phyloP scores from a whole-genome alignment of 352 stramenopile genomes.

The Globisporangium camurandrum region DNA sequence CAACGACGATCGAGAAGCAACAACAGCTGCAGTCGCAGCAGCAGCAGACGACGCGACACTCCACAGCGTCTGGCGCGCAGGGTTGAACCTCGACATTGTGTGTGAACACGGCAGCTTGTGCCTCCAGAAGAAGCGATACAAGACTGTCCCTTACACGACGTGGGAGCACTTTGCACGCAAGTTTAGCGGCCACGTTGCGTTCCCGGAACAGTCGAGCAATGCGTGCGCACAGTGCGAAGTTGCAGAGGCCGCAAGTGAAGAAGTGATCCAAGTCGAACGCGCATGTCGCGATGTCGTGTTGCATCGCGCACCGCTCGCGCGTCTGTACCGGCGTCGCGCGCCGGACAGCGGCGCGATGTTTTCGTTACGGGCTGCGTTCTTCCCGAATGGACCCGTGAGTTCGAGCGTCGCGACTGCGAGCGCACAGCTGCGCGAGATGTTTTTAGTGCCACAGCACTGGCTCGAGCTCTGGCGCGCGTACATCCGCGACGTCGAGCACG shows the following conservation, averaged over 20 bases:
- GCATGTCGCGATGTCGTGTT: slow-evolving; percentile 56
- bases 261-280: slow-evolving; percentile 44
- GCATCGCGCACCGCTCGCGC: slow-evolving; percentile 29
- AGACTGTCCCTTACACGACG: slow-evolving; percentile 30
- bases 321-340: slow-evolving; percentile 42
- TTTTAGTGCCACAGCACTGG: slow-evolving; percentile 53
- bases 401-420: slow-evolving; percentile 1
- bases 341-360: slow-evolving; percentile 22
- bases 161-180: slow-evolving; percentile 64
- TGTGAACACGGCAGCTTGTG: slow-evolving; percentile 59
- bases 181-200: slow-evolving; percentile 35
- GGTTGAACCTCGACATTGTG: slow-evolving; percentile 69
- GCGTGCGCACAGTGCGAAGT: slow-evolving; percentile 46
- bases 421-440: slow-evolving; percentile 26
- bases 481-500: slow-evolving; percentile 58
- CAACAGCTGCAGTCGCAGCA: slow-evolving; percentile 9
- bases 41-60: background rate
- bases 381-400: slow-evolving; percentile 20
- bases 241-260: slow-evolving; percentile 39
- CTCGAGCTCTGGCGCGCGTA: slow-evolving; percentile 58
- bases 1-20: slow-evolving; percentile 6
- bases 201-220: slow-evolving; percentile 19
- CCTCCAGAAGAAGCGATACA: slow-evolving; percentile 65
- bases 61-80: slow-evolving; percentile 21
- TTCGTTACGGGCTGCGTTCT: slow-evolving; percentile 39